Evolutionary conservation across 176 grass and related monocot genomes (phyloP).

Genomic region (Panicum miliaceum): DNA sequence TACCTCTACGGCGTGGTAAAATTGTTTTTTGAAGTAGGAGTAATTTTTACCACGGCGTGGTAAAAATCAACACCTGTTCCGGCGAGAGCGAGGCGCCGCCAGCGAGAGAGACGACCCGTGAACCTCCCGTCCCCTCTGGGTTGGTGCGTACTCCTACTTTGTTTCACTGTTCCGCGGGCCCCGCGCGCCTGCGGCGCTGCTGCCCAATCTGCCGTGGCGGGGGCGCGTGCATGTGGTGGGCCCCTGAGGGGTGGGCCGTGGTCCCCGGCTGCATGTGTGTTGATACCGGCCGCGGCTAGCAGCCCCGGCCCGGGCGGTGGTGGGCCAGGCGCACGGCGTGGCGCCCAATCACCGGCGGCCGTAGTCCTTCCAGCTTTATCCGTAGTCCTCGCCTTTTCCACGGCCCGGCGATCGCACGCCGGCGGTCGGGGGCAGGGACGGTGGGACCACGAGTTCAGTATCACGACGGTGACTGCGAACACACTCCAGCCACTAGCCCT

Average conservation of each 20-base stretch:
- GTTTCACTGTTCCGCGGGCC: conserved; percentile 33
- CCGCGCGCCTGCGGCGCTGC: conserved; percentile 8
- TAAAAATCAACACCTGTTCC: neutral
- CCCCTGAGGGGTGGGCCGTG: neutral
- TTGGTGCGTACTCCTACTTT: conserved; percentile 20
- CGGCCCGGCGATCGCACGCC: neutral
- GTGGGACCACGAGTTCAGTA: neutral
- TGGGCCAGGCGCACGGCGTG: conserved; percentile 20
- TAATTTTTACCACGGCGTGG: too few species aligned
- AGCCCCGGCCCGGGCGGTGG: neutral
- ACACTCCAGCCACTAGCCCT: neutral
- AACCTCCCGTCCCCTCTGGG: neutral
- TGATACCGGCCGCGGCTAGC: conserved; percentile 26
- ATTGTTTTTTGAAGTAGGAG: too few species aligned
- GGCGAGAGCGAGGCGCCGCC: neutral
- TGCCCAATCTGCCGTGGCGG: neutral
- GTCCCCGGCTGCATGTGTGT: conserved; percentile 50
- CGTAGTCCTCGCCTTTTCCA: conserved; percentile 30
- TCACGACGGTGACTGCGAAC: neutral
- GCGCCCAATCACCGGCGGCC: conserved; percentile 9
- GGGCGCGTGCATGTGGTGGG: conserved; percentile 31
- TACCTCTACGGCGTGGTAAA: neutral
- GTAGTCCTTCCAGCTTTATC: conserved; percentile 35
- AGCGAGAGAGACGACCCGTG: neutral
- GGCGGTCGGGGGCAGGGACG: neutral